Evolutionary conservation across 768 basidiomycete genomes (phyloP).

Genomic region (Tubosaeta brunneosetosa): DNA sequence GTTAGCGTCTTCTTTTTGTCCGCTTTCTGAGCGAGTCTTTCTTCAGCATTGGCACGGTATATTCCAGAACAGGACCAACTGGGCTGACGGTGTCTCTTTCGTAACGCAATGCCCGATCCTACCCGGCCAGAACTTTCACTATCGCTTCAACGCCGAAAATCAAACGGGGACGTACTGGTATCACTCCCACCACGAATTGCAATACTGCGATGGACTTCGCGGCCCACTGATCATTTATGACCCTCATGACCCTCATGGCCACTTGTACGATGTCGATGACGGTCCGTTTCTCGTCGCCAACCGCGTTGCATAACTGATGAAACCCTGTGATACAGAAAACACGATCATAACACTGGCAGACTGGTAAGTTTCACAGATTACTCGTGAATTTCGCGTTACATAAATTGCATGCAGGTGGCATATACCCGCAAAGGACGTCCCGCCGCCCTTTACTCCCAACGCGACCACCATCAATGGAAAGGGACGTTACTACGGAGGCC

Average conservation of each 20-base stretch:
- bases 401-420: slow-evolving; percentile 24
- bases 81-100: slow-evolving; percentile 37
- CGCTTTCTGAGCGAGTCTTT: neutral
- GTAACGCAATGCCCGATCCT: slow-evolving; percentile 46
- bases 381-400: neutral
- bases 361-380: slow-evolving; percentile 31
- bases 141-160: slow-evolving; percentile 35
- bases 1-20: neutral
- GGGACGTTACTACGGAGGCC: slow-evolving; percentile 35
- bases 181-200: slow-evolving; percentile 38
- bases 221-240: slow-evolving; percentile 45
- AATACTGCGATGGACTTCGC: slow-evolving; percentile 41
- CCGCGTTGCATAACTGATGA: neutral
- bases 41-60: slow-evolving; percentile 34
- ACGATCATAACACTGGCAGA: slow-evolving; percentile 43
- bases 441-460: slow-evolving; percentile 27
- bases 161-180: slow-evolving; percentile 50
- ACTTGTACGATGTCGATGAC: slow-evolving; percentile 45
- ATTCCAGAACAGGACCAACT: slow-evolving; percentile 31
- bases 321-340: slow-evolving; percentile 22
- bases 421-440: slow-evolving; percentile 14
- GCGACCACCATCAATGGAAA: slow-evolving; percentile 44
- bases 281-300: slow-evolving; percentile 23
- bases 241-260: slow-evolving; percentile 38
- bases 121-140: slow-evolving; percentile 35